Evolutionary conservation across 2,329 filamentous ascomycete genomes (phyloP), one percentile per base, ranked within the genome.

Genomic region (Chalaropsis ovoidea): DNA sequence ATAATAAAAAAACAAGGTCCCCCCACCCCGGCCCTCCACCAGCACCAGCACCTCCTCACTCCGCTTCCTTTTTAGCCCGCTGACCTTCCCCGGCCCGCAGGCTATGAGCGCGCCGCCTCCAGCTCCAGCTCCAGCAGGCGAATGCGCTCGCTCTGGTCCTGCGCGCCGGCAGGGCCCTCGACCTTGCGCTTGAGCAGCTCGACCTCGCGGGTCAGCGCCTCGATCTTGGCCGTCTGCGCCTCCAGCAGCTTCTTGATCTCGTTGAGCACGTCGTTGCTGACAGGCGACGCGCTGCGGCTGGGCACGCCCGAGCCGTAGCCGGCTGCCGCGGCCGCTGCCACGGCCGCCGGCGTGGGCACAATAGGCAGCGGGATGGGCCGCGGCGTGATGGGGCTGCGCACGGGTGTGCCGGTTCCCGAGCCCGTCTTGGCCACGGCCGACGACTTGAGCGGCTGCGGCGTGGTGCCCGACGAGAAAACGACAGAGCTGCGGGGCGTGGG

Each of bases 241-340:
- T 80, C 84, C 72, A 96, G 89, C 69, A 90, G 84, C 77, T 83
- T 84, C 76, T 89, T 93, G 76, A 95, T 94, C 71, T 92, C 83
- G 45, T 83, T 79, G 54, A 96, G 81, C 5, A 86, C 85, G 39
- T 83, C 78, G 71, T 87, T 84, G 13, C 90, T 79, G 7, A 68
- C 68, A 5, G 65, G 65, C 61, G 67, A 65, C 22, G 65, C 60
- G 39, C 65, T 65, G 24, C 65, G 65, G 24, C 61, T 64, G 15
- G 65, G 65, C 8, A 39, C 65, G 11, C 62, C 52, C 52, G 65
- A 61, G 35, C 65, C 43, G 22, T 74, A n/a, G 27, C 64, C 58
- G 35, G 67, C 52, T 22, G 68, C 69, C 8, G 64, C 63, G 69
- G 67, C 1, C 63, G 73, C 70, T 35, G 72, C 70, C 1, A 75